A percentile compares a stretch with the other conserved stretches of the same genome.
Conservation (phyloP, 2,329 filamentous ascomycete species). For the Beauveria pseudobassiana region DNA sequence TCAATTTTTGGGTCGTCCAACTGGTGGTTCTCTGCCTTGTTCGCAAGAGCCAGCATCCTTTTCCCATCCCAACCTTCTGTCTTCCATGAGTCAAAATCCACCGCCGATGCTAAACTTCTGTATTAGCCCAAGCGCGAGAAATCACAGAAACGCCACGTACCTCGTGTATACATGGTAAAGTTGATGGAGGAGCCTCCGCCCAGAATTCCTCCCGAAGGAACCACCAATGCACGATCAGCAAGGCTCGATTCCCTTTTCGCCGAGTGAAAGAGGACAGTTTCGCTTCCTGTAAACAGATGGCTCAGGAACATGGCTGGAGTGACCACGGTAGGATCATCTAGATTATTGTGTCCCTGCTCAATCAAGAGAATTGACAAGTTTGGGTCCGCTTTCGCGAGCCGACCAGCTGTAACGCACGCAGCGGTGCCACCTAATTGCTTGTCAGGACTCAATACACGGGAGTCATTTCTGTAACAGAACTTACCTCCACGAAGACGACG, state of each 20-base stretch:
- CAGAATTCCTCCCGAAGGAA: conserved; percentile 21
- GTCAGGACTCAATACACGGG: background rate
- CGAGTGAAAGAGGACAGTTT: conserved; percentile 19
- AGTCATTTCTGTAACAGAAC: background rate
- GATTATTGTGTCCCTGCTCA: conserved; percentile 22
- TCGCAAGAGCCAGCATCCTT: conserved; percentile 42
- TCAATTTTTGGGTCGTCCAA: conserved; percentile 26
- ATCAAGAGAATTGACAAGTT: conserved; percentile 20
- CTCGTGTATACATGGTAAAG: conserved; percentile 24
- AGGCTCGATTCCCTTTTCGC: conserved; percentile 18
- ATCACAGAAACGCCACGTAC: background rate
- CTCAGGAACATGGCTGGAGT: conserved; percentile 17
- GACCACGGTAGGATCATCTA: conserved; percentile 19
- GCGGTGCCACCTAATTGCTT: conserved; percentile 17
- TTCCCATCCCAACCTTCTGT: conserved; percentile 42
- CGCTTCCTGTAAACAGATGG: conserved; percentile 17
- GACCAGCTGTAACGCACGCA: conserved; percentile 20
- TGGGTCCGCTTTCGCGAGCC: conserved; percentile 20
- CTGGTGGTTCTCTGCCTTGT: conserved; percentile 45
- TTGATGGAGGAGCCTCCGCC: conserved; percentile 28
- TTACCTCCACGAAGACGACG: conserved; percentile 18
- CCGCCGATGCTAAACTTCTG: background rate
- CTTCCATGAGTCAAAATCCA: conserved; percentile 45
- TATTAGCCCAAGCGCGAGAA: background rate
- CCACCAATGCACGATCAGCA: conserved; percentile 17